A percentile compares a stretch with the other conserved stretches of the same genome.
phyloP scores from a whole-genome alignment of 2,329 filamentous ascomycete species.

The Sporothrix protearum region DNA sequence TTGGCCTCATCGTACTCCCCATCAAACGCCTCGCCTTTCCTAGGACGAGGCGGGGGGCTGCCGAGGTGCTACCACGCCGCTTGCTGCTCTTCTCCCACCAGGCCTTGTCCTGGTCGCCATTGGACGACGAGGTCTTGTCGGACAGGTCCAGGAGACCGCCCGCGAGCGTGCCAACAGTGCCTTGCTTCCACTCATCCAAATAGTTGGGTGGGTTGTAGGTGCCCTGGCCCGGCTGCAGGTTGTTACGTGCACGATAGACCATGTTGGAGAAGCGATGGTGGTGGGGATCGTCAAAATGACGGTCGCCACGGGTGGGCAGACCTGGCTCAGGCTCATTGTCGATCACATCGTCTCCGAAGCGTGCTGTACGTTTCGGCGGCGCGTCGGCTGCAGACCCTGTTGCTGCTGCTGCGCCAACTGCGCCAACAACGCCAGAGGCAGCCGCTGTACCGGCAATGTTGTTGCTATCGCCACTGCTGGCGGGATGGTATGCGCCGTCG shows the following conservation, averaged over 20 bases:
- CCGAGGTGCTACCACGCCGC: conserved; percentile 47
- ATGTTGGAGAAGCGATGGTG: conserved; percentile 42
- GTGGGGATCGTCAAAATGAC: conserved; percentile 29
- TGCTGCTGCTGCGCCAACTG: conserved; percentile 21
- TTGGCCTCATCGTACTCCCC: conserved; percentile 63
- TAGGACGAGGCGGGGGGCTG: conserved; percentile 40
- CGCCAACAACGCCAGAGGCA: not conserved
- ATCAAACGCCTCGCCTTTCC: conserved; percentile 61
- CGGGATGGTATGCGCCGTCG: not conserved
- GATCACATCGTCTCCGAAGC: conserved; percentile 34
- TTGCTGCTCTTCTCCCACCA: conserved; percentile 70
- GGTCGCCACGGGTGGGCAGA: conserved; percentile 29
- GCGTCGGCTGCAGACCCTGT: conserved; percentile 25
- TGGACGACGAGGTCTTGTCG: conserved; percentile 36
- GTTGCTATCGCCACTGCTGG: not conserved
- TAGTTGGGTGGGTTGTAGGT: conserved; percentile 58
- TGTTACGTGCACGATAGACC: conserved; percentile 42
- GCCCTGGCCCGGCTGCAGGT: conserved; percentile 48
- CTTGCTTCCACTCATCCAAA: conserved; percentile 71
- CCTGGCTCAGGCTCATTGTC: conserved; percentile 28
- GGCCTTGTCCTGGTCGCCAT: conserved; percentile 51
- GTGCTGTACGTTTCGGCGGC: conserved; percentile 26
- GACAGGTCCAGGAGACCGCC: conserved; percentile 59
- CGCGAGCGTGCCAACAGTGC: conserved; percentile 58
- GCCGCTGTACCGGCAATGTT: not conserved